phyloP scores from a whole-genome alignment of 1,284 basidiomycete genomes.

The Takashimella tepidaria region DNA sequence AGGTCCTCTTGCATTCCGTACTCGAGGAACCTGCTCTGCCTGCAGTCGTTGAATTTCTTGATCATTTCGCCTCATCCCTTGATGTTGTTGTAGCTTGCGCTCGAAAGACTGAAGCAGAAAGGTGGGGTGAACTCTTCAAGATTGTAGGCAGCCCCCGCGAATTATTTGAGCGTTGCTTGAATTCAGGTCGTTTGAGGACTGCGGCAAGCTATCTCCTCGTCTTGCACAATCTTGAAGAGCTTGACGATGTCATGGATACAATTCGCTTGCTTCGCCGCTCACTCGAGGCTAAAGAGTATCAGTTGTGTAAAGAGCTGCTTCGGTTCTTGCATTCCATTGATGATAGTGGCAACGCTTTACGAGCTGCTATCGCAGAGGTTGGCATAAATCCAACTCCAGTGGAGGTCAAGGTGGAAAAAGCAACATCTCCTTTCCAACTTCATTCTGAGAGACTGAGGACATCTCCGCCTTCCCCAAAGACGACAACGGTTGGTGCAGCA shows the following conservation, averaged over 20 bases:
- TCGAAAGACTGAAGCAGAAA: conserved; percentile 88
- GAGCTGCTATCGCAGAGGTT: conserved; percentile 42
- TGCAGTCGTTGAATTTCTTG: conserved; percentile 79
- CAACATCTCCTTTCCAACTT: conserved; percentile 24
- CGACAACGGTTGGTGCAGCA: conserved; percentile 1
- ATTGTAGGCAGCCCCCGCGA: conserved; percentile 83
- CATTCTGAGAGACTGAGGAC: conserved; percentile 17
- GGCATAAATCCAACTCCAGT: conserved; percentile 24
- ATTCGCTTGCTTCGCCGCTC: conserved; percentile 70
- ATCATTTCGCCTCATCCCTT: conserved; percentile 83
- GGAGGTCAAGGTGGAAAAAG: conserved; percentile 4
- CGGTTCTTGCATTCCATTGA: conserved; percentile 90
- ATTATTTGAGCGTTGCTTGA: conserved; percentile 88
- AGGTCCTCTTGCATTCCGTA: conserved; percentile 88
- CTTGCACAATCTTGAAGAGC: conserved; percentile 84
- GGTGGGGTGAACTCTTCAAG: conserved; percentile 84
- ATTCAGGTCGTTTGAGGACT: conserved; percentile 69
- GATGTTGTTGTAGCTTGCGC: conserved; percentile 96
- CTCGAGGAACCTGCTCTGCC: conserved; percentile 71
- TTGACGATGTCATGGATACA: conserved; percentile 75
- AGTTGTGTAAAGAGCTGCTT: conserved; percentile 67
- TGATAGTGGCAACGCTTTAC: conserved; percentile 68
- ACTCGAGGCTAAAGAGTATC: conserved; percentile 58
- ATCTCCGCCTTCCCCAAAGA: conserved; percentile 25
- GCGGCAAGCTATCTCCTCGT: conserved; percentile 92